Base-by-base conservation (phyloP, 352 stramenopile genomes). In the Phytopythium helicoides region DNA sequence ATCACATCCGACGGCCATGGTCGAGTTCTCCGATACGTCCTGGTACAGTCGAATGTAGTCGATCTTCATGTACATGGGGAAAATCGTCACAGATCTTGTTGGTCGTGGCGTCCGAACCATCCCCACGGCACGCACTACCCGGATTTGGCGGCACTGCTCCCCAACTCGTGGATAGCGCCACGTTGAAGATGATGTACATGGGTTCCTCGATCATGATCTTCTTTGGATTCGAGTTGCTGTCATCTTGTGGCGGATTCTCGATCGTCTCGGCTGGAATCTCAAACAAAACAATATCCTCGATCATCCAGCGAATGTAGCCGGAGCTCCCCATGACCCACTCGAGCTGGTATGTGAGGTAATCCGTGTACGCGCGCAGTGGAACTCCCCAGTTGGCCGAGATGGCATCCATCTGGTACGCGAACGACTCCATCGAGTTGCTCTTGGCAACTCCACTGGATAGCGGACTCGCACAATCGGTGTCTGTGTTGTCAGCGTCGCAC, bases 121-220 rank as follows among this genome's bases (percentile, higher is more conserved):
- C 59, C 1, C 69, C 62, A 9, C 60, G 58, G 33, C 74, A 79
- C 9, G 68, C 54, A 15, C 51, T 41, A 1, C 71, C 65, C 25
- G 66, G 44, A 45, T 86, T 86, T 25, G 74, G 74, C 25, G 75
- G 75, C 18, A 23, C 54, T 0, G 70, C 28, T 16, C 69, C 69
- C 76, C 76, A 87, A 31, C 64, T 73, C 1, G 64, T 74, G 0
- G 74, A 78, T 0, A 88, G 52, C 3, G 77, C 77, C 11, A 88
- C 74, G 56, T 88, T 88, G 42, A 88, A 79, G 44, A 88, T 88
- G 25, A 88, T 54, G 61, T 86, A 86, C 57, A 82, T 73, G 18
- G 76, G 76, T 47, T 87, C 76, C 54, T 87, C 71, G 16, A 77
- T 54, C 68, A 86, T 81, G 33, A 82, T 55, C 40, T 85, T 84